Conservation (phyloP, 2,329 filamentous ascomycete genomes). For the Talaromyces sp. region DNA sequence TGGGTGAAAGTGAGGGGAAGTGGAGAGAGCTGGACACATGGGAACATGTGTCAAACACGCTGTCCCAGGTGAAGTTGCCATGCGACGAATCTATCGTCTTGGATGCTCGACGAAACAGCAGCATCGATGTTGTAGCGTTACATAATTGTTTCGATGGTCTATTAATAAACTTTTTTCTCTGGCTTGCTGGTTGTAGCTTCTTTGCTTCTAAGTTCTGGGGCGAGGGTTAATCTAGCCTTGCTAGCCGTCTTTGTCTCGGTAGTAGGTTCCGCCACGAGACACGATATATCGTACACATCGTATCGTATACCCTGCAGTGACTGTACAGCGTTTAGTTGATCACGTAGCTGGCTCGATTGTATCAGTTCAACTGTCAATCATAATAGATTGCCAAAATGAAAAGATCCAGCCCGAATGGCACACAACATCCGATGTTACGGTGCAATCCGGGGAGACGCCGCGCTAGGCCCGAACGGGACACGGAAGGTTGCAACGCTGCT, state of each 20-base stretch:
- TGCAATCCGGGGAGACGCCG: background rate
- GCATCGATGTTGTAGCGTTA: slow-evolving; percentile 17
- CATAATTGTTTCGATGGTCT: slow-evolving; percentile 2
- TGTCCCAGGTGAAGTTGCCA: background rate
- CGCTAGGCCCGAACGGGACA: background rate
- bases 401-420: background rate
- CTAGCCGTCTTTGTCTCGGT: background rate
- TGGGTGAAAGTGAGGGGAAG: background rate
- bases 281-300: no score
- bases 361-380: no score
- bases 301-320: no score
- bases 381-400: no score
- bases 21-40: slow-evolving; percentile 1
- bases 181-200: background rate
- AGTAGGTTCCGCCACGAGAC: background rate
- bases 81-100: background rate
- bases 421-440: slow-evolving; percentile 2
- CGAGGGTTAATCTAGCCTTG: background rate
- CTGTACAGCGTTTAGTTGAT: no score
- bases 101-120: slow-evolving; percentile 2
- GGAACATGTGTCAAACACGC: background rate
- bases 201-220: background rate
- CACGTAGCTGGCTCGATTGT: no score
- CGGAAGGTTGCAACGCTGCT: slow-evolving; percentile 17
- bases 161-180: background rate